Percentiles rank a stretch among this genome's conserved stretches.
These are phyloP conservation scores for Calonectria fujianensis DNA, from an alignment of 2,329 filamentous ascomycete species.

Conservation along the genomic window DNA sequence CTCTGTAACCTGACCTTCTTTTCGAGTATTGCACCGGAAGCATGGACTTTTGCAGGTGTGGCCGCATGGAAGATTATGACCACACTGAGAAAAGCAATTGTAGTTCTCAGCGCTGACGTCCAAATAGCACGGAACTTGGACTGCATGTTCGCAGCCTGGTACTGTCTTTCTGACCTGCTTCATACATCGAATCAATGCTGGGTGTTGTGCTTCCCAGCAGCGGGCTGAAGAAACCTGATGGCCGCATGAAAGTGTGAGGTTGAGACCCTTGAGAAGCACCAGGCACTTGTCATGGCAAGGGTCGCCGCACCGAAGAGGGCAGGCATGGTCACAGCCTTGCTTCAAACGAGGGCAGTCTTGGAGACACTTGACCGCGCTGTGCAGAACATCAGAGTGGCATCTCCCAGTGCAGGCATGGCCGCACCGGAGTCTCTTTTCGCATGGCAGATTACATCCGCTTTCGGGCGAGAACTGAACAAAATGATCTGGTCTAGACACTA, in stretches of 20 bases:
- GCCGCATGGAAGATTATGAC: background rate
- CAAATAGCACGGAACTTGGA: background rate
- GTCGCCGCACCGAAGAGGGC: conserved; percentile 9
- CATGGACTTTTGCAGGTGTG: conserved; percentile 11
- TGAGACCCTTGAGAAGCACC: background rate
- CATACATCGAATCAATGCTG: background rate
- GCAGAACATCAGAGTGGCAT: conserved; percentile 13
- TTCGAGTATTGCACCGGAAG: background rate
- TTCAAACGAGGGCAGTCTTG: background rate
- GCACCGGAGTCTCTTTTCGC: conserved; percentile 6
- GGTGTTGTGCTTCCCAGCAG: conserved; percentile 10
- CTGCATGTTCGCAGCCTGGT: background rate
- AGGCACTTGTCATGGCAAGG: background rate
- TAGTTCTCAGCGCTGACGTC: background rate
- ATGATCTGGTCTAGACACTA: background rate
- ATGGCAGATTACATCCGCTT: conserved; percentile 2
- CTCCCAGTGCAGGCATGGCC: conserved; percentile 7
- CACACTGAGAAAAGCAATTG: background rate
- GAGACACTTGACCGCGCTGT: conserved; percentile 3
- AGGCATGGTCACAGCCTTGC: conserved; percentile 6
- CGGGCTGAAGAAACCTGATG: background rate
- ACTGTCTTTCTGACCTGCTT: conserved; percentile 2
- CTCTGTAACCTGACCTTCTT: background rate
- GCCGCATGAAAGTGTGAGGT: background rate
- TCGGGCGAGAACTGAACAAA: conserved; percentile 14